Conservation (phyloP, 768 basidiomycete genomes). For the Myochromella boudieri region DNA sequence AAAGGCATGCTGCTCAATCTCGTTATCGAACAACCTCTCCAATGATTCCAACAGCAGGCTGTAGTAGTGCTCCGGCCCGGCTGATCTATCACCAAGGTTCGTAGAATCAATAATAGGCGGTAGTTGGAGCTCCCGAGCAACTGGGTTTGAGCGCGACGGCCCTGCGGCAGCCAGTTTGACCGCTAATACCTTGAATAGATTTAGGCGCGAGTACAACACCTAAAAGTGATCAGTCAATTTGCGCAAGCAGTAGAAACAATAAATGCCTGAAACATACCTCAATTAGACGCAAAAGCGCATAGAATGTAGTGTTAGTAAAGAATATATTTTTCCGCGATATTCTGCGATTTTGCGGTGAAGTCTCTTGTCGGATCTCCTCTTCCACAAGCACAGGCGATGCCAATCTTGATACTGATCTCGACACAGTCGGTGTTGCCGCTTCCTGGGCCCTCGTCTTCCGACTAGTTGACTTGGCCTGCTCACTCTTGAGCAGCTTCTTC, state of each 20-base stretch:
- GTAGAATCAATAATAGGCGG: conserved; percentile 24
- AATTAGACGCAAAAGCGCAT: conserved; percentile 78
- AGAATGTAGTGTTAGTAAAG: conserved; percentile 89
- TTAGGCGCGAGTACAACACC: conserved; percentile 81
- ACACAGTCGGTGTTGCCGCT: conserved; percentile 48
- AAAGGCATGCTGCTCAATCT: conserved; percentile 82
- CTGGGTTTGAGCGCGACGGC: conserved; percentile 19
- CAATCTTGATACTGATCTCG: conserved; percentile 61
- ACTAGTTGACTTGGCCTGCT: conserved; percentile 71
- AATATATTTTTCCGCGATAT: conserved; percentile 57
- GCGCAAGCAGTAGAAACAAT: conserved; percentile 1
- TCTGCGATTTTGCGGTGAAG: conserved; percentile 26
- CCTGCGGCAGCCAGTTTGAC: conserved; percentile 39
- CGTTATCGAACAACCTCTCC: conserved; percentile 89
- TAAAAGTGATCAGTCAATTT: conserved; percentile 27
- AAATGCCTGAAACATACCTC: conserved; percentile 56
- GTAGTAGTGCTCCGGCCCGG: conserved; percentile 71
- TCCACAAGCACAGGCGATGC: conserved; percentile 61
- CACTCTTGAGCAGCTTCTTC: conserved; percentile 80
- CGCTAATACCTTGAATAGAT: conserved; percentile 75
- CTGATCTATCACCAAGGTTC: conserved; percentile 31
- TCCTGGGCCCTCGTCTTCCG: conserved; percentile 58
- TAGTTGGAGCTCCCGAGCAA: conserved; percentile 27
- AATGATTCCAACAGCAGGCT: conserved; percentile 82
- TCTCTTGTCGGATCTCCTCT: conserved; percentile 33